Conservation (phyloP, 371 early-diverging fungal species). For the Apophysomyces variabilis region DNA sequence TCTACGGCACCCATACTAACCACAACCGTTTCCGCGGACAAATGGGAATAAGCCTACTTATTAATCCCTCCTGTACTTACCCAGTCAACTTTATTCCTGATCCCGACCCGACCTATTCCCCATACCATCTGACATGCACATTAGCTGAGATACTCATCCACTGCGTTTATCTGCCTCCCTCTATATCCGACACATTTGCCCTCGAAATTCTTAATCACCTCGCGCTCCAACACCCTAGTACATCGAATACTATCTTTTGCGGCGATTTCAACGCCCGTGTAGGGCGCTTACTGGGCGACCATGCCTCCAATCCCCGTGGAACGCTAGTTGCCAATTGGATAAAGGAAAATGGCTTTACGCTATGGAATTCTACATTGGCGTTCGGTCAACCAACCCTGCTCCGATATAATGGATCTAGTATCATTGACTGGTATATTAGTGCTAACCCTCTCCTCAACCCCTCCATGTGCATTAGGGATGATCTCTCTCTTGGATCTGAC, state of each 20-base stretch:
- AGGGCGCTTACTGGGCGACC: too few relatives aligned
- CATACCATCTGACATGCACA: slow-evolving; percentile 13
- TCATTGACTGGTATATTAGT: slow-evolving; percentile 3
- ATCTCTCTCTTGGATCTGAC: slow-evolving; percentile 18
- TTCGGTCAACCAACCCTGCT: too few relatives aligned
- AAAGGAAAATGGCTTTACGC: too few relatives aligned
- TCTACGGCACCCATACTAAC: slow-evolving; percentile 10
- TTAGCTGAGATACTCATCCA: slow-evolving; percentile 14
- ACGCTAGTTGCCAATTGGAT: too few relatives aligned
- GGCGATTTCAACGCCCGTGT: too few relatives aligned
- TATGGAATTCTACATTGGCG: too few relatives aligned
- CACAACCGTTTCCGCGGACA: slow-evolving; percentile 3
- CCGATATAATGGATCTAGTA: too few relatives aligned
- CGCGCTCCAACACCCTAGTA: not conserved
- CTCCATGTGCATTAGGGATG: slow-evolving; percentile 3
- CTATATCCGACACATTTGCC: not conserved
- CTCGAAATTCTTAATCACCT: slow-evolving; percentile 3
- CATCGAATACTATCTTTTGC: slow-evolving; percentile 18
- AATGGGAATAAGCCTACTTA: slow-evolving; percentile 12
- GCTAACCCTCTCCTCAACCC: slow-evolving; percentile 11
- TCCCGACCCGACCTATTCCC: not conserved
- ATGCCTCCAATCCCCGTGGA: too few relatives aligned
- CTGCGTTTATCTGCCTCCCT: slow-evolving; percentile 20
- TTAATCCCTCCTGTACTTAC: slow-evolving; percentile 10
- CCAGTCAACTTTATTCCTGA: not conserved